Base-by-base conservation (phyloP, 2,329 filamentous ascomycete species). In the Aspergillus jensenii region DNA sequence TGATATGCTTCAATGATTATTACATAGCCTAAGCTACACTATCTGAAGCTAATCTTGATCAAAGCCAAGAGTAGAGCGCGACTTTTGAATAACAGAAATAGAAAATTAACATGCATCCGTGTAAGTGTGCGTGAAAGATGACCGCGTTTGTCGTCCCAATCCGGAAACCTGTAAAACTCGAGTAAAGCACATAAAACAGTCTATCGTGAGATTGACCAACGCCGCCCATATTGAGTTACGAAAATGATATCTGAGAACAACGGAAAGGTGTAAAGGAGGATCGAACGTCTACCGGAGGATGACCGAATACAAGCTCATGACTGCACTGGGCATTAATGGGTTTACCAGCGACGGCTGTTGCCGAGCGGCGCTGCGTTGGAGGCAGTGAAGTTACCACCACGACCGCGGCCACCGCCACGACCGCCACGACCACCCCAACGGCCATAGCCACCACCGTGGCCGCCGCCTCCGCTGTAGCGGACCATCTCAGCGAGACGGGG, bases 401-500 rank as follows among this genome's bases (percentile, higher is more conserved):
- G 75, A 73, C 80, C 74, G 62, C 86, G 82, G 65, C 84, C 80
- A 65, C 84, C 84, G 66, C 89, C 86, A 69, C 88, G 84, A 74
- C 88, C 84, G 66, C 89, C 86, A 69, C 88, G 84, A 74, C 88
- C 88, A 69, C 90, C 81, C 66, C 85, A 79, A 58, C 68, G 65
- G 47, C 68, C 68, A 54, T 69, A 66, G 52, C 85, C 88, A 64
- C 89, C 84, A 66, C 89, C 86, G 63, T 89, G 86, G 54, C 90
- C 90, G 59, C 91, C 91, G 58, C 91, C 91, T 63, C 92, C 91
- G 66, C 91, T 87, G 74, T 93, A 98, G 76, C 95, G 90, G 68
- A 87, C 88, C 95, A 99, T 98, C 83, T 99, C 95, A 63, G 88
- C 87, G 63, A 99, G 89, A 76, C 92, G 90, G 73, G 95, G 95